phyloP scores from a whole-genome alignment of 2,329 filamentous ascomycete species.

The Fusarium sp. region DNA sequence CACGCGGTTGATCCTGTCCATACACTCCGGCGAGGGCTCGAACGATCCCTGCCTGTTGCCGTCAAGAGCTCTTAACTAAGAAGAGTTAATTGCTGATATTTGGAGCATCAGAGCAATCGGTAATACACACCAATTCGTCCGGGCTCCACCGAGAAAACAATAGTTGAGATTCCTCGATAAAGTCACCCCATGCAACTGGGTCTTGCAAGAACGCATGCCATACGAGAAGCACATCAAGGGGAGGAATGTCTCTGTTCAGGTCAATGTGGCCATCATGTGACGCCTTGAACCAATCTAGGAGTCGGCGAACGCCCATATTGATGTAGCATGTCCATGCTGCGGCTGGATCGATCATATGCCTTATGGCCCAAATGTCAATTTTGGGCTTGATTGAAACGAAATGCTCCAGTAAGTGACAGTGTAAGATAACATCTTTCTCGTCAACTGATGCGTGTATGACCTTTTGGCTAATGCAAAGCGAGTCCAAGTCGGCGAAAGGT shows the following conservation, averaged over 20 bases:
- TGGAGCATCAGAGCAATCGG: not conserved
- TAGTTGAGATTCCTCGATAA: not conserved
- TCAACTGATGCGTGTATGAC: slow-evolving; percentile 3
- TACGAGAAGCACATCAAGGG: slow-evolving; percentile 23
- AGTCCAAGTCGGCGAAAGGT: not conserved
- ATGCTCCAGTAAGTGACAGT: slow-evolving; percentile 25
- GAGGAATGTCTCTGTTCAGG: slow-evolving; percentile 9
- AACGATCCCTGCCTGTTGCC: slow-evolving; percentile 3
- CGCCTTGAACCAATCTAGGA: slow-evolving; percentile 18
- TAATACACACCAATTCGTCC: slow-evolving; percentile 13
- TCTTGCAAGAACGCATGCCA: slow-evolving; percentile 28
- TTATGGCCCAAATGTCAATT: slow-evolving; percentile 15
- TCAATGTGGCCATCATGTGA: not conserved
- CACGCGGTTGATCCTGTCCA: not conserved
- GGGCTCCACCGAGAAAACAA: slow-evolving; percentile 14
- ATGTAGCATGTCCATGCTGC: slow-evolving; percentile 34
- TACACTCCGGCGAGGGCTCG: not conserved
- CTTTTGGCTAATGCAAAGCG: not conserved
- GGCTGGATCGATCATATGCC: not conserved
- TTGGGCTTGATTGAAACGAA: slow-evolving; percentile 11
- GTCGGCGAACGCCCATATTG: slow-evolving; percentile 22
- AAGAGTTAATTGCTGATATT: not conserved
- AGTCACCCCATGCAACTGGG: not conserved
- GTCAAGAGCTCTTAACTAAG: slow-evolving; percentile 8
- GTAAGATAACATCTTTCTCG: slow-evolving; percentile 2